A percentile compares a stretch with the other conserved stretches of the same genome.
Evolutionary conservation across 129 eudicot species (phyloP).

Genomic region (Silybum marianum): DNA sequence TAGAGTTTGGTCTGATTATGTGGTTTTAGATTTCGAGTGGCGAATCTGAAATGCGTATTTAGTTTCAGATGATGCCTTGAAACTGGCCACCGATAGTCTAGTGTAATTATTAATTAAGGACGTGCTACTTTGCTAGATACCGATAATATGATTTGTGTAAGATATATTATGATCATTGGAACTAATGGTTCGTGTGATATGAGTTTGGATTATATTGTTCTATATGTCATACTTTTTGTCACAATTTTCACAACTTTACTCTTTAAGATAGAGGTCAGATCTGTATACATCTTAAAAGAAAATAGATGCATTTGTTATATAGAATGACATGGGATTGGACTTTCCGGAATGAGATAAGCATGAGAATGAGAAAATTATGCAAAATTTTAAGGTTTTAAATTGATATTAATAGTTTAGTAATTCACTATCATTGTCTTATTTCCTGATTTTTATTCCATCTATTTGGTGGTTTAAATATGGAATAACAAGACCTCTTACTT

Average conservation of each 20-base stretch:
- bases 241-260: neutral
- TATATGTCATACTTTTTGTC: neutral
- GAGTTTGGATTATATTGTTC: neutral
- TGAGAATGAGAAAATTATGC: too few species aligned
- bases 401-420: too few species aligned
- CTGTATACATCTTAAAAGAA: neutral
- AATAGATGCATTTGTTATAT: too few species aligned
- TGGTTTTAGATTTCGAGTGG: conserved; percentile 1
- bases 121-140: neutral
- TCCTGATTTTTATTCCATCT: too few species aligned
- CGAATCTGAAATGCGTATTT: neutral
- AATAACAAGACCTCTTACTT: too few species aligned
- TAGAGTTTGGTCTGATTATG: neutral
- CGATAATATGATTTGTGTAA: neutral
- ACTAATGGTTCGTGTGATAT: neutral
- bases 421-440: too few species aligned
- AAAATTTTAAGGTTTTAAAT: too few species aligned
- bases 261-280: neutral
- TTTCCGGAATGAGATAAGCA: too few species aligned
- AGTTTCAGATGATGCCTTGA: conserved; percentile 1
- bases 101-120: conserved; percentile 1
- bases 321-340: too few species aligned
- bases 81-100: conserved; percentile 4
- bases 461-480: too few species aligned
- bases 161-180: neutral